A percentile compares a stretch with the other conserved stretches of the same genome.
Evolutionary conservation across 148 eudicot species (phyloP).

Genomic region (Camellia lanceoleosa): DNA sequence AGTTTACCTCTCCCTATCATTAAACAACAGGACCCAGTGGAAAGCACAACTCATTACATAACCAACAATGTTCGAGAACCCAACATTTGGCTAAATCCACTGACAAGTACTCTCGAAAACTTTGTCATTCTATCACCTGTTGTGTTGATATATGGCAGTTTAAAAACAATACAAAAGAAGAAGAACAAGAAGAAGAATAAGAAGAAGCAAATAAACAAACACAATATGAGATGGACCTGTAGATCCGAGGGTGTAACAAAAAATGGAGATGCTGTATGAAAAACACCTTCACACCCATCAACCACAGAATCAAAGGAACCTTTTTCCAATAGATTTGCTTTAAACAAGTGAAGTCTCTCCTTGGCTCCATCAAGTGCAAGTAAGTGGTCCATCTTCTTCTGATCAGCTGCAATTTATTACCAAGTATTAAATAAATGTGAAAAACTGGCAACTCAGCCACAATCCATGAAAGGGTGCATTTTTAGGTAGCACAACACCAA

Average conservation of each 20-base stretch:
- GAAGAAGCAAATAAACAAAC: neutral
- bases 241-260: neutral
- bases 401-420: neutral
- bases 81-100: neutral
- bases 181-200: too few species aligned
- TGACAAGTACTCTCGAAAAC: neutral
- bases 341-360: neutral
- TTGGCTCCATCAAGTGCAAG: too few species aligned
- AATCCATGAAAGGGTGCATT: too few species aligned
- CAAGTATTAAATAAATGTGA: neutral
- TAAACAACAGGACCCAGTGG: too few species aligned
- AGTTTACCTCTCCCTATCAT: too few species aligned
- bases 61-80: too few species aligned
- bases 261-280: neutral
- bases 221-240: neutral
- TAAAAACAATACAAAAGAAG: neutral
- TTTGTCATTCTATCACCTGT: neutral
- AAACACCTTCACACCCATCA: neutral
- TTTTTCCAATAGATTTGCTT: neutral
- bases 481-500: too few species aligned
- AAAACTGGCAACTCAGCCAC: too few species aligned
- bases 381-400: neutral
- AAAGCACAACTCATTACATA: too few species aligned
- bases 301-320: neutral
- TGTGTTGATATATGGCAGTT: too few species aligned